Evolutionary conservation across 106 monocot species (phyloP).

Genomic region (Dendrobium officinale): DNA sequence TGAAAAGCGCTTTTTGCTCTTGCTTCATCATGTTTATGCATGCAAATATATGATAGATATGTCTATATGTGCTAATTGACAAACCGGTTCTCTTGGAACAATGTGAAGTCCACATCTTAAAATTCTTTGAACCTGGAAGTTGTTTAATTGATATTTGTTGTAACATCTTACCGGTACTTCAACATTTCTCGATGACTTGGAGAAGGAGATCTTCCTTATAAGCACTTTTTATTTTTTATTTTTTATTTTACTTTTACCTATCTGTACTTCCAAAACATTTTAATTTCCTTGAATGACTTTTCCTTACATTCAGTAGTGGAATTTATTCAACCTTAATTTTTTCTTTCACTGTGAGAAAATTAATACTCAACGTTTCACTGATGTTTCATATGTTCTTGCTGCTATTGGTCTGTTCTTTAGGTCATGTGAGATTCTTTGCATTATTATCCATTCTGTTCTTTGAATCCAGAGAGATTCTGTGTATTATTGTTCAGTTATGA

Average conservation of each 20-base stretch:
- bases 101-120: background rate
- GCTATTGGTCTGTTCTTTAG: background rate
- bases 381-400: background rate
- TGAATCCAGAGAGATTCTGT: background rate
- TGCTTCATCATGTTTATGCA: background rate
- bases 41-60: background rate
- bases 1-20: background rate
- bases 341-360: background rate
- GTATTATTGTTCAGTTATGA: background rate
- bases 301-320: background rate
- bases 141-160: background rate
- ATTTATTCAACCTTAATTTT: background rate
- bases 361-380: background rate
- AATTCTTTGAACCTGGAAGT: background rate
- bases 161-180: background rate
- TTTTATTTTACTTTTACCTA: background rate
- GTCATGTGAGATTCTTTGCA: background rate
- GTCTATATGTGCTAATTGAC: background rate
- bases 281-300: background rate
- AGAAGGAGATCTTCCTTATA: background rate
- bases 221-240: too few species aligned
- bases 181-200: background rate
- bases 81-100: background rate
- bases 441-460: background rate
- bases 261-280: background rate